phyloP scores from a whole-genome alignment of 768 basidiomycete genomes.

The Psilocybe sp. region DNA sequence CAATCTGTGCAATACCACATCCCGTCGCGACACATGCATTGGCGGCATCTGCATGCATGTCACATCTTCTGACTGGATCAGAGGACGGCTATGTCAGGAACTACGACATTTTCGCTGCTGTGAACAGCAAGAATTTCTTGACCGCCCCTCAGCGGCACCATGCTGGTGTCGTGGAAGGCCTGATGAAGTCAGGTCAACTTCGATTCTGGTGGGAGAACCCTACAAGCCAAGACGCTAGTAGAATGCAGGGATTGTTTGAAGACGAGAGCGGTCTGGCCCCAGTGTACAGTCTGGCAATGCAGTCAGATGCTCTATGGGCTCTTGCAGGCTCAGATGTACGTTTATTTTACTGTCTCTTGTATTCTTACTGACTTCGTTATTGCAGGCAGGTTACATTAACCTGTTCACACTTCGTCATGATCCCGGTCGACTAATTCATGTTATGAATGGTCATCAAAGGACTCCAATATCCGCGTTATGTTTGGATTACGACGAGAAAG shows the following conservation, averaged over 20 bases:
- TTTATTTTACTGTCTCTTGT: constrained; percentile 19
- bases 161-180: constrained; percentile 87
- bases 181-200: constrained; percentile 85
- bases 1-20: constrained; percentile 88
- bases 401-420: constrained; percentile 92
- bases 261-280: constrained; percentile 60
- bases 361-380: constrained; percentile 2
- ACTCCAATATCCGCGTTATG: constrained; percentile 86
- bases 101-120: constrained; percentile 87
- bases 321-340: constrained; percentile 84
- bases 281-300: constrained; percentile 88
- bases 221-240: constrained; percentile 23
- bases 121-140: constrained; percentile 84
- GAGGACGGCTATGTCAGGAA: constrained; percentile 92
- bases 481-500: constrained; percentile 78
- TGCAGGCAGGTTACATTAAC: constrained; percentile 85
- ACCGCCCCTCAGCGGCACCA: constrained; percentile 88
- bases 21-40: constrained; percentile 87
- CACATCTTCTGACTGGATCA: constrained; percentile 85
- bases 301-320: constrained; percentile 91
- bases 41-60: constrained; percentile 81
- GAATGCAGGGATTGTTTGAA: constrained; percentile 28
- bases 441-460: constrained; percentile 71
- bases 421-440: constrained; percentile 74
- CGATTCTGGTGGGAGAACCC: constrained; percentile 93